Evolutionary conservation across 306 rosid genomes (phyloP).

Genomic region (Ceratonia siliqua): DNA sequence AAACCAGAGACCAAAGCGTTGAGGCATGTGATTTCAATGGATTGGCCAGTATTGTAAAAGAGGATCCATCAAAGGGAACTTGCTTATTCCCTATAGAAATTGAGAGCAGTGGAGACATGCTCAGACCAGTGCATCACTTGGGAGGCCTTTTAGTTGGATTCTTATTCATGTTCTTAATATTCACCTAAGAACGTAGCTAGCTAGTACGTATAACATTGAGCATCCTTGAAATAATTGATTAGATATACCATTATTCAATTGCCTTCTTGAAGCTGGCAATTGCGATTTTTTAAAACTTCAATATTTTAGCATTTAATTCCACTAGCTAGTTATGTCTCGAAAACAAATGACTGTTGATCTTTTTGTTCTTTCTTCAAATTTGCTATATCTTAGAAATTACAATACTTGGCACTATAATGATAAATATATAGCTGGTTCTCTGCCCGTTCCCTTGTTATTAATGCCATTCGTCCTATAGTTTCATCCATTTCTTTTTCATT

Average conservation of each 20-base stretch:
- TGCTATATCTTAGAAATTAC: neutral
- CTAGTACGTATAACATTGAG: neutral
- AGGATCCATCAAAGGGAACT: constrained; percentile 43
- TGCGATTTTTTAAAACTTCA: neutral
- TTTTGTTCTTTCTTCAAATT: neutral
- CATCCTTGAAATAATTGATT: neutral
- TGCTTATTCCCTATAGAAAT: constrained; percentile 61
- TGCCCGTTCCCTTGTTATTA: too few relatives aligned
- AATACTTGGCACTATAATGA: neutral
- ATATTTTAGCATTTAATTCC: too few relatives aligned
- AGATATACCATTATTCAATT: neutral
- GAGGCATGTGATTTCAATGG: constrained; percentile 62
- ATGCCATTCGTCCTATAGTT: too few relatives aligned
- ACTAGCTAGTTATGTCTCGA: too few relatives aligned
- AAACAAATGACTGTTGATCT: neutral
- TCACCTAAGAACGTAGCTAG: neutral
- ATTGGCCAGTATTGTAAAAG: constrained; percentile 37
- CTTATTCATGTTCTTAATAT: constrained; percentile 31
- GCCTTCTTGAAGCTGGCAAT: neutral
- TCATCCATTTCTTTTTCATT: too few relatives aligned
- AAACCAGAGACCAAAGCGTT: constrained; percentile 58
- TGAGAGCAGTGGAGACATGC: constrained; percentile 38
- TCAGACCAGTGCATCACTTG: neutral
- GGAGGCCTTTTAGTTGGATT: constrained; percentile 27
- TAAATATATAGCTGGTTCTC: too few relatives aligned